A percentile compares a stretch with the other conserved stretches of the same genome.
These are phyloP conservation scores for Porphyrellus cyaneotinctus DNA, from an alignment of 768 basidiomycete species.

Conservation along the genomic window DNA sequence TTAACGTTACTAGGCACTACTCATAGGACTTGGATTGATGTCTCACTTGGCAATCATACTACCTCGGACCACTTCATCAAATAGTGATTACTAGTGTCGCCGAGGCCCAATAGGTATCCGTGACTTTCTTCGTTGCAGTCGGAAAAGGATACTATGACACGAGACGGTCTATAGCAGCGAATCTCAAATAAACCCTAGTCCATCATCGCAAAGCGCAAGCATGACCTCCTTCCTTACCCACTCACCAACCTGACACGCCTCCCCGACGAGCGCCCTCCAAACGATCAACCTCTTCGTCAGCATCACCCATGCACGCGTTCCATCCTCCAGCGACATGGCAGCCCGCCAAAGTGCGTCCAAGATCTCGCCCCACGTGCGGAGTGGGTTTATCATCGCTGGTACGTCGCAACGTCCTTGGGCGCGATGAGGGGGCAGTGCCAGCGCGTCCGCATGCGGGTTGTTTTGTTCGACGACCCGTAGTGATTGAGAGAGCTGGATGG, in stretches of 20 bases:
- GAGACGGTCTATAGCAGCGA: neutral
- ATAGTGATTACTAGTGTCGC: too few relatives aligned
- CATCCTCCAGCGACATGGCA: conserved; percentile 17
- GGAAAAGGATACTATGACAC: too few relatives aligned
- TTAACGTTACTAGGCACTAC: too few relatives aligned
- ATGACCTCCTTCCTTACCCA: conserved; percentile 44
- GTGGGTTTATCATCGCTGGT: conserved; percentile 22
- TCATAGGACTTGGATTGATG: too few relatives aligned
- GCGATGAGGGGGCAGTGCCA: conserved; percentile 33
- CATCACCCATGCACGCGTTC: conserved; percentile 43
- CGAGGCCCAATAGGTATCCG: too few relatives aligned
- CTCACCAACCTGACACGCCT: conserved; percentile 40
- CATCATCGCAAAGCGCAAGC: conserved; percentile 3
- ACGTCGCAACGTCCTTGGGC: conserved; percentile 37
- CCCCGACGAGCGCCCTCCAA: conserved; percentile 49
- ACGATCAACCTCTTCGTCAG: conserved; percentile 53
- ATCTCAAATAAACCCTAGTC: neutral
- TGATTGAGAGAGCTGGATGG: conserved; percentile 3
- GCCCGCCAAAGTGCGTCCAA: conserved; percentile 46
- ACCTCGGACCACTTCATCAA: too few relatives aligned
- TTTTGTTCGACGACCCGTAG: too few relatives aligned
- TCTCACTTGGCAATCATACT: too few relatives aligned
- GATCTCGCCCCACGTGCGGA: conserved; percentile 45
- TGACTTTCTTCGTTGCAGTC: too few relatives aligned
- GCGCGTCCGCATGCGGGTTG: too few relatives aligned